A percentile compares a stretch with the other conserved stretches of the same genome.
Conservation (phyloP, 1,139 yeast species). For the Nadsonia commutata region DNA sequence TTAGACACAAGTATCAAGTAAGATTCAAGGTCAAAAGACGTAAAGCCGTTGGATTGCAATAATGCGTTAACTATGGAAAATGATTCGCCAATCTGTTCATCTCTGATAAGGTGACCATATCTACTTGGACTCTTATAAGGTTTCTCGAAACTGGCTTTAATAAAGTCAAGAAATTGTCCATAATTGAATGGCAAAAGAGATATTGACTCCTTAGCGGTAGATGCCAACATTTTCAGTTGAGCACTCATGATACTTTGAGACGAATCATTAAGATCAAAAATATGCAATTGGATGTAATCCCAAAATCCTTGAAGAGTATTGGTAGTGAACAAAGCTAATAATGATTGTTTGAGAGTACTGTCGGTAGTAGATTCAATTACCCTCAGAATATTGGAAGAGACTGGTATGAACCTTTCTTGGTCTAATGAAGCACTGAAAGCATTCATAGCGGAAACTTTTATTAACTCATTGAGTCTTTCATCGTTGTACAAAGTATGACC, state of each 20-base stretch:
- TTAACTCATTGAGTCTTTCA: neutral
- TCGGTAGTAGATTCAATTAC: neutral
- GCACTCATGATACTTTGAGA: neutral
- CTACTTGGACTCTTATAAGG: constrained; percentile 6
- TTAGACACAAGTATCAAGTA: neutral
- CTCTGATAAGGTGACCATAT: constrained; percentile 4
- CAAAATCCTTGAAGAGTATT: neutral
- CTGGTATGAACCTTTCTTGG: neutral
- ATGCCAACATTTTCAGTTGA: neutral
- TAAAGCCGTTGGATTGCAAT: neutral
- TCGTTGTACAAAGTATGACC: neutral
- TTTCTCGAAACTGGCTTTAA: constrained; percentile 1
- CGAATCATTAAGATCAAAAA: neutral
- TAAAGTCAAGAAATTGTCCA: constrained; percentile 2
- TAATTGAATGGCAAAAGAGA: constrained; percentile 1
- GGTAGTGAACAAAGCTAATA: neutral
- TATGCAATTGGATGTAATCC: neutral
- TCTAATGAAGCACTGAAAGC: neutral
- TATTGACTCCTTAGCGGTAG: constrained; percentile 28
- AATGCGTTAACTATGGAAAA: constrained; percentile 2
- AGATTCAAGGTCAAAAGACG: neutral
- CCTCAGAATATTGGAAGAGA: neutral
- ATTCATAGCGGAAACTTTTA: neutral
- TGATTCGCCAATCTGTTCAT: constrained; percentile 4
- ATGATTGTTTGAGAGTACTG: neutral